Percentiles rank a stretch among this genome's conserved stretches.
Conservation (phyloP, 441 rosid species). For the Metrosideros polymorpha region DNA sequence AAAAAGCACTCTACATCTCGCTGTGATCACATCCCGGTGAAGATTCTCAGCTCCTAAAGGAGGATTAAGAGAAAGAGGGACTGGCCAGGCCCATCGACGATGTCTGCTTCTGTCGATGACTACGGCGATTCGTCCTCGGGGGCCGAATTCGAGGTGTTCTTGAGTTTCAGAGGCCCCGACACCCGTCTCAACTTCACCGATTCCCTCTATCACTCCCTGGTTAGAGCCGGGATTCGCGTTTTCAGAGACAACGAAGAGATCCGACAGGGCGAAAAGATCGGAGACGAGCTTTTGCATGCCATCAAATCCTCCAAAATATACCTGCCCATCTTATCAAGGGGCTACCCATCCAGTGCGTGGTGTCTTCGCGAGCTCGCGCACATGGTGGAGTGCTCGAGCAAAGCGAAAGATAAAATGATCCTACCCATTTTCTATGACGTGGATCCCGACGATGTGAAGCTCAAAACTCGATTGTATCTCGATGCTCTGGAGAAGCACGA, state of each 20-base stretch:
- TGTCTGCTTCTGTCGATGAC: neutral
- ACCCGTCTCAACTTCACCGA: neutral
- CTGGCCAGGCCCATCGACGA: neutral
- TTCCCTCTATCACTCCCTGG: neutral
- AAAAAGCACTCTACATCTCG: neutral
- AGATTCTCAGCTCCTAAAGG: neutral
- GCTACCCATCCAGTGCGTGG: neutral
- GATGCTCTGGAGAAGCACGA: neutral
- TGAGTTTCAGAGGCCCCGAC: neutral
- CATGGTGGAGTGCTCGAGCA: neutral
- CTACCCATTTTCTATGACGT: neutral
- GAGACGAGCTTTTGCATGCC: neutral
- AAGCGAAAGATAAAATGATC: neutral
- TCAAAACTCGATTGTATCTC: neutral
- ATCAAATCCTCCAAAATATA: neutral
- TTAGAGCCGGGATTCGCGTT: neutral
- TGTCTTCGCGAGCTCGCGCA: neutral
- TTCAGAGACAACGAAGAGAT: neutral
- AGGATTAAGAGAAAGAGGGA: neutral
- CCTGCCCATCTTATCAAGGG: neutral
- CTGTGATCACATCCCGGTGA: neutral
- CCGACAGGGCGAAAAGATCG: neutral
- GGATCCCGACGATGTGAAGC: neutral
- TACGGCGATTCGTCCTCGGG: neutral
- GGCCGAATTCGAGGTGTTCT: neutral